These are phyloP conservation scores for Penicillium digitatum DNA, from an alignment of 2,329 filamentous ascomycete species.

Conservation along the genomic window DNA sequence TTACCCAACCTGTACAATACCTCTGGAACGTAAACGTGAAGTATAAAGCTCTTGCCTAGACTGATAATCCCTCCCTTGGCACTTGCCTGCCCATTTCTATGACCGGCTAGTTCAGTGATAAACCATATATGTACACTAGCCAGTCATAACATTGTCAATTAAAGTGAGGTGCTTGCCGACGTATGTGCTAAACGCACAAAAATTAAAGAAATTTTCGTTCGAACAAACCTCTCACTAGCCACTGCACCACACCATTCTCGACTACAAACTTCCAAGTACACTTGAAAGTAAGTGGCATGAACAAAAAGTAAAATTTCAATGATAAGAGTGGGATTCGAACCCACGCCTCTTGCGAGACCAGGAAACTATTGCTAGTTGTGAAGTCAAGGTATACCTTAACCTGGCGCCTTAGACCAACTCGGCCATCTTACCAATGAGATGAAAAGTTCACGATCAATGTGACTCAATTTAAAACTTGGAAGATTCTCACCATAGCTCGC, in stretches of 20 bases:
- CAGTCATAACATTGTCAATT: not conserved
- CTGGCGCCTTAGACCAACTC: conserved; percentile 34
- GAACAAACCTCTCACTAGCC: no score
- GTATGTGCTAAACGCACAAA: not conserved
- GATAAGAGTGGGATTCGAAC: conserved; percentile 14
- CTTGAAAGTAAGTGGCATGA: not conserved
- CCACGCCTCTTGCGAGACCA: conserved; percentile 12
- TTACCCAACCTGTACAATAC: not conserved
- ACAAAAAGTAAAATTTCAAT: not conserved
- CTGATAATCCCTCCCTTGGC: no score
- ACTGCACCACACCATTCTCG: not conserved
- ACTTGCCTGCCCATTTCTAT: not conserved
- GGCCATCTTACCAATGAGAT: conserved; percentile 29
- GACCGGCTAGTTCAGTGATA: not conserved
- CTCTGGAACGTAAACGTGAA: not conserved
- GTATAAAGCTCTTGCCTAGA: not conserved
- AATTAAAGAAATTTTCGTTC: not conserved
- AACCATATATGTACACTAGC: not conserved
- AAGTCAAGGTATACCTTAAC: conserved; percentile 30
- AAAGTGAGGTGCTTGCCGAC: not conserved
- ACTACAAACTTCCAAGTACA: not conserved
- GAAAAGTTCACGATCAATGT: not conserved
- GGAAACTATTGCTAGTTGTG: conserved; percentile 10
- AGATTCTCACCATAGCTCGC: no score
- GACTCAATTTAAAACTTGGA: no score